A percentile compares a stretch with the other conserved stretches of the same genome.
Evolutionary conservation across 129 eudicot genomes (phyloP).

Genomic region (Lactuca saligna): DNA sequence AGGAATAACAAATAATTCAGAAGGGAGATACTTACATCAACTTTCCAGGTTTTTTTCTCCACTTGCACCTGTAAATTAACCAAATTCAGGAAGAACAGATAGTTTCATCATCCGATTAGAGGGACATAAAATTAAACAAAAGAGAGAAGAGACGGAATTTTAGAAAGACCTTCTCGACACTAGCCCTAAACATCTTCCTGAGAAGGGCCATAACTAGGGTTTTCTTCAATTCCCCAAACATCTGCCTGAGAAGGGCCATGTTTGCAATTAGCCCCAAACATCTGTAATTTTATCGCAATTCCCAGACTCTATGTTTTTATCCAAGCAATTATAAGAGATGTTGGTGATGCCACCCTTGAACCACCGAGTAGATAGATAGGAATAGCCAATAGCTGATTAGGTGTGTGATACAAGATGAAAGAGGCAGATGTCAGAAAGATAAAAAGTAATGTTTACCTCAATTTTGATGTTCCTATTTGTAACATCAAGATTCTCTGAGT

Average conservation of each 20-base stretch:
- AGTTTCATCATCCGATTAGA: neutral
- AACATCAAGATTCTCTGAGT: constrained; percentile 75
- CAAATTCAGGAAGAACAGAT: constrained; percentile 6
- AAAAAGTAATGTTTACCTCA: constrained; percentile 46
- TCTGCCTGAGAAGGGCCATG: no score
- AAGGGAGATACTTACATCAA: constrained; percentile 61
- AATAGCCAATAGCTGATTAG: constrained; percentile 5
- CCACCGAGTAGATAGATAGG: constrained; percentile 55
- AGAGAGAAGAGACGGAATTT: neutral
- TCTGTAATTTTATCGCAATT: constrained; percentile 79
- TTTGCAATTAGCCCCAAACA: constrained; percentile 43
- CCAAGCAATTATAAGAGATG: constrained; percentile 94
- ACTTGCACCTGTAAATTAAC: constrained; percentile 70
- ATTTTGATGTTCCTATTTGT: constrained; percentile 70
- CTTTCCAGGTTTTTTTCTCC: constrained; percentile 89
- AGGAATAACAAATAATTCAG: neutral
- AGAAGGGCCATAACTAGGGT: constrained; percentile 99
- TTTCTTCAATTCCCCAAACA: constrained; percentile 41
- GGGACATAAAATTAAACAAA: neutral
- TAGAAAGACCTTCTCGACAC: constrained; percentile 78
- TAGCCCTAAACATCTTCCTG: constrained; percentile 88
- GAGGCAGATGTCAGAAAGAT: constrained; percentile 5
- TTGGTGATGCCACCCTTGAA: constrained; percentile 93
- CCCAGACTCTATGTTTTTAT: constrained; percentile 64
- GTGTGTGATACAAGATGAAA: neutral